A percentile compares a stretch with the other conserved stretches of the same genome.
These are phyloP conservation scores for Phylloporus sp. DNA, from an alignment of 768 basidiomycete species.

Conservation along the genomic window DNA sequence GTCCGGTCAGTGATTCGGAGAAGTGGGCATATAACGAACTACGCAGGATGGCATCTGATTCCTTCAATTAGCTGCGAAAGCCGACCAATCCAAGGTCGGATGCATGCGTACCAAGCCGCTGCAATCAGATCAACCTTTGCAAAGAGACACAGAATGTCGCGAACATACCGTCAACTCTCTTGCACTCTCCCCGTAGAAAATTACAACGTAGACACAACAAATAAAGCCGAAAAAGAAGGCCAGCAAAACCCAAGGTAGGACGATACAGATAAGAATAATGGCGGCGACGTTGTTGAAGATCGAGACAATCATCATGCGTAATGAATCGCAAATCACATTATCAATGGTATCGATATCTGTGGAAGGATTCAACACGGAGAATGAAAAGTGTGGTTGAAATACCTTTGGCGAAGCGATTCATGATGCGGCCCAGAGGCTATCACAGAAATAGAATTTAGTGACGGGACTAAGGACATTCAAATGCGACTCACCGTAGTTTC, in stretches of 20 bases:
- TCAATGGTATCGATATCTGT: constrained; percentile 75
- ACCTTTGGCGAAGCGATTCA: constrained; percentile 88
- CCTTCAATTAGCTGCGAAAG: not conserved
- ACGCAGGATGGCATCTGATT: constrained; percentile 72
- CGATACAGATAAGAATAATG: constrained; percentile 68
- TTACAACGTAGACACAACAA: constrained; percentile 67
- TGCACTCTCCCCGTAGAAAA: constrained; percentile 82
- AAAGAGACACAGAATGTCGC: not conserved
- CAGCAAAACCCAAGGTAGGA: constrained; percentile 83
- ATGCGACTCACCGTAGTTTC: constrained; percentile 62
- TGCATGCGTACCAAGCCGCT: constrained; percentile 49
- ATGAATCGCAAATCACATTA: constrained; percentile 66
- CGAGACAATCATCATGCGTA: constrained; percentile 69
- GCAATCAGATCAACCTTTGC: constrained; percentile 4
- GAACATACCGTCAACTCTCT: constrained; percentile 71
- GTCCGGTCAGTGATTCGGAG: constrained; percentile 82
- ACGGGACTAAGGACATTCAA: not conserved
- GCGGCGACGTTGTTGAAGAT: constrained; percentile 65
- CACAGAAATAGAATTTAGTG: not conserved
- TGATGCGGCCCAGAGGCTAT: constrained; percentile 78
- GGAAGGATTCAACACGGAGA: not conserved
- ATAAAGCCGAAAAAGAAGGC: constrained; percentile 55
- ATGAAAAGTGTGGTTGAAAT: constrained; percentile 1
- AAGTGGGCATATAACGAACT: constrained; percentile 89
- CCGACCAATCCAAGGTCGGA: not conserved